Evolutionary conservation across 495 filamentous ascomycete species (phyloP).

Genomic region (Penicillium pulvis): DNA sequence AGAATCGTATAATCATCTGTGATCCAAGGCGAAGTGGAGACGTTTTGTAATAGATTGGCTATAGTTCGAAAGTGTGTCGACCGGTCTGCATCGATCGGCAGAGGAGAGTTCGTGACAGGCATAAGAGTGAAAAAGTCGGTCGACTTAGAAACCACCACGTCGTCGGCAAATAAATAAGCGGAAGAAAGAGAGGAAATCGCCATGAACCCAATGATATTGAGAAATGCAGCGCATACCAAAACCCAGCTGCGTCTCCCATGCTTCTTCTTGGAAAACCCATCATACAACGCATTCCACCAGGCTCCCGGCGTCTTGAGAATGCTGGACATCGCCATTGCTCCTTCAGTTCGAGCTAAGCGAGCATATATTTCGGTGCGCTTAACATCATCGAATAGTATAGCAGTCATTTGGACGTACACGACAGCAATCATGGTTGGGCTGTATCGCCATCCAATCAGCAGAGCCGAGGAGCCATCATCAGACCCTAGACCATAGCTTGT

Average conservation of each 20-base stretch:
- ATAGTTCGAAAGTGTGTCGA: slow-evolving; percentile 36
- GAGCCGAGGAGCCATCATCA: slow-evolving; percentile 28
- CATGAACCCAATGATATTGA: slow-evolving; percentile 37
- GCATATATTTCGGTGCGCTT: slow-evolving; percentile 39
- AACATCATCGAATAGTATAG: slow-evolving; percentile 31
- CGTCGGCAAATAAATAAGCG: slow-evolving; percentile 29
- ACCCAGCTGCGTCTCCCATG: slow-evolving; percentile 27
- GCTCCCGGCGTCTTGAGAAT: slow-evolving; percentile 25
- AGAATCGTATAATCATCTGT: slow-evolving; percentile 38
- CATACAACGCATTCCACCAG: slow-evolving; percentile 32
- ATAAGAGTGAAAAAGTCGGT: slow-evolving; percentile 23
- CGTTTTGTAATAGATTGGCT: slow-evolving; percentile 34
- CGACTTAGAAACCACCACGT: slow-evolving; percentile 22
- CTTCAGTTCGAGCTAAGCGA: slow-evolving; percentile 29
- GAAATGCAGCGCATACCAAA: slow-evolving; percentile 28
- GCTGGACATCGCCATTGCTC: slow-evolving; percentile 24
- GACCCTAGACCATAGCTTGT: slow-evolving; percentile 31
- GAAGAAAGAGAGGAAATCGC: slow-evolving; percentile 38
- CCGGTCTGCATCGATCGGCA: slow-evolving; percentile 20
- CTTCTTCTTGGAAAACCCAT: slow-evolving; percentile 28
- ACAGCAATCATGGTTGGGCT: slow-evolving; percentile 35
- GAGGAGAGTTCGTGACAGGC: slow-evolving; percentile 11
- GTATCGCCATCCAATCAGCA: slow-evolving; percentile 37
- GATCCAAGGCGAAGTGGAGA: slow-evolving; percentile 44
- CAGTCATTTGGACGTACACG: slow-evolving; percentile 32